Conservation (phyloP, 2,329 filamentous ascomycete species). For the Aspergillus sp. region DNA sequence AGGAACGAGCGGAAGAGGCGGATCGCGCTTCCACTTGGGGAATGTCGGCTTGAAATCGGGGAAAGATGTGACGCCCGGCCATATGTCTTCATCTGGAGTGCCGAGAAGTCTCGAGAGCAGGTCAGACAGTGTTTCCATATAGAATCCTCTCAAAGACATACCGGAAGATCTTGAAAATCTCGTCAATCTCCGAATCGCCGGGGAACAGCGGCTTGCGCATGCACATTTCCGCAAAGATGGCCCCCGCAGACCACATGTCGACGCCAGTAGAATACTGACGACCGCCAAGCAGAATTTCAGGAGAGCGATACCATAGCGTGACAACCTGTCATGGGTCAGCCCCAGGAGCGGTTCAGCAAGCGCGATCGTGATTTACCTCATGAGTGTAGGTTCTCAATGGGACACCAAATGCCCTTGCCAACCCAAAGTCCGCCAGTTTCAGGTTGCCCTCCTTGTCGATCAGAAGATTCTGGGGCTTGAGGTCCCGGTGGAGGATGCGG, state of each 20-base stretch:
- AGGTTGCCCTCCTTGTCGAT: constrained; percentile 81
- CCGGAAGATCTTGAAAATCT: constrained; percentile 94
- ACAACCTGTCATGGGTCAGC: constrained; percentile 56
- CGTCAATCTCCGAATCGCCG: constrained; percentile 85
- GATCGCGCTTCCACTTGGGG: constrained; percentile 77
- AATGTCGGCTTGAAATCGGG: constrained; percentile 89
- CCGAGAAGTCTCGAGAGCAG: constrained; percentile 54
- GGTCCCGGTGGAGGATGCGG: constrained; percentile 74
- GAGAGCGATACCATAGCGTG: constrained; percentile 84
- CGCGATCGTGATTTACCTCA: constrained; percentile 46
- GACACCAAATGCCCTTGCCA: constrained; percentile 83
- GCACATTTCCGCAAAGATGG: constrained; percentile 95
- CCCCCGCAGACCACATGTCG: constrained; percentile 92
- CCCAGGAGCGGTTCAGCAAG: constrained; percentile 2
- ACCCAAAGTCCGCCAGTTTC: constrained; percentile 82
- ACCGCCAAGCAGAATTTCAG: constrained; percentile 82
- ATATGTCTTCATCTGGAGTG: constrained; percentile 70
- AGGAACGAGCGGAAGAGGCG: constrained; percentile 55
- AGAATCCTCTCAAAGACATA: constrained; percentile 29
- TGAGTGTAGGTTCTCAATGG: constrained; percentile 87
- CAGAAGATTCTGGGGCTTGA: constrained; percentile 84
- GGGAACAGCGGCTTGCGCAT: constrained; percentile 87
- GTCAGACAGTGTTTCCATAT: constrained; percentile 11
- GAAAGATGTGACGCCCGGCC: constrained; percentile 90
- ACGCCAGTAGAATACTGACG: constrained; percentile 89